phyloP scores from a whole-genome alignment of 2,329 filamentous ascomycete species.

The Emergomyces orientalis region DNA sequence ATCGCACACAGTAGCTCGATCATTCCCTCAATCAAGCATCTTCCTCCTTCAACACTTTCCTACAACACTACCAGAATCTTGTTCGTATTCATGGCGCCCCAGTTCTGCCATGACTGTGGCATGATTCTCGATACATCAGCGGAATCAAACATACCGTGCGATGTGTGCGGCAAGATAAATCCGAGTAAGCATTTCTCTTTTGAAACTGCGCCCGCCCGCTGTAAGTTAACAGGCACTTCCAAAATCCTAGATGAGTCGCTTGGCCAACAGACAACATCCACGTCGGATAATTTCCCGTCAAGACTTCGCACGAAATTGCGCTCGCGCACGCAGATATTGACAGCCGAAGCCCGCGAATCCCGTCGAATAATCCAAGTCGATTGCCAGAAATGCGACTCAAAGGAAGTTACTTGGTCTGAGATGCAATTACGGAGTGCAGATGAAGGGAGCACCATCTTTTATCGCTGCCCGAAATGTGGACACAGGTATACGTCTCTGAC shows the following conservation, averaged over 20 bases:
- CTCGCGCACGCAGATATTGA: constrained; percentile 11
- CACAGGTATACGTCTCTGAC: constrained; percentile 13
- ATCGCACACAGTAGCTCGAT: no score
- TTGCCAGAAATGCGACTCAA: constrained; percentile 16
- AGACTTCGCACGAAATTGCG: constrained; percentile 14
- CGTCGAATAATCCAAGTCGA: constrained; percentile 13
- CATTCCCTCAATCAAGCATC: no score
- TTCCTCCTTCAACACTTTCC: no score
- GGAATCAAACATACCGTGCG: constrained; percentile 11
- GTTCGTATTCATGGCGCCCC: constrained; percentile 13
- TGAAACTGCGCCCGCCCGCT: background rate
- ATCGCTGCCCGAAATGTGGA: constrained; percentile 48
- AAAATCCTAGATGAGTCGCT: background rate
- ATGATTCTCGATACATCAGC: constrained; percentile 14
- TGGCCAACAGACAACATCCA: constrained; percentile 11
- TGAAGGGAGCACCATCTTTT: constrained; percentile 82
- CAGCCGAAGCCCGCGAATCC: background rate
- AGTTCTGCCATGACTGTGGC: constrained; percentile 20
- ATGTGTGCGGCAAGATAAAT: constrained; percentile 15
- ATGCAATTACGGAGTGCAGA: constrained; percentile 73
- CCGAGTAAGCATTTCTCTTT: constrained; percentile 10
- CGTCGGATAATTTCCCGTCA: constrained; percentile 16
- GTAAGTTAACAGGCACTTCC: no score
- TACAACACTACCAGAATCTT: no score
- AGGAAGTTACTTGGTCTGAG: constrained; percentile 17